Conservation (phyloP, 2,329 filamentous ascomycete genomes). For the Alternaria sp. region DNA sequence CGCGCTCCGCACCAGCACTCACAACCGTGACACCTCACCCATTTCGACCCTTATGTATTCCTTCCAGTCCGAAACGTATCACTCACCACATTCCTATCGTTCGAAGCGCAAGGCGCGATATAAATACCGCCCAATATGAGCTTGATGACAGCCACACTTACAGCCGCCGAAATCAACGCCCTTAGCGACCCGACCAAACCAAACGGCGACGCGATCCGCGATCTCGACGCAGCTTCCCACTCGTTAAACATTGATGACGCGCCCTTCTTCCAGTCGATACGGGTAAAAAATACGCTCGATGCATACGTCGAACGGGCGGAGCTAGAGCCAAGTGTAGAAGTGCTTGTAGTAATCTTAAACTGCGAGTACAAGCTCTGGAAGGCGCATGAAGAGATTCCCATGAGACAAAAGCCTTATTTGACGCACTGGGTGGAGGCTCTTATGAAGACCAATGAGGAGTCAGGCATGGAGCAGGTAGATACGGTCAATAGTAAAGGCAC, state of each 20-base stretch:
- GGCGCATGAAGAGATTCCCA: constrained; percentile 38
- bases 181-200: constrained; percentile 32
- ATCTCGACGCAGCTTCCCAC: constrained; percentile 16
- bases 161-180: constrained; percentile 29
- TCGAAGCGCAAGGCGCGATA: constrained; percentile 28
- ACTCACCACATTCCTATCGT: constrained; percentile 18
- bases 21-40: constrained; percentile 26
- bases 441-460: constrained; percentile 22
- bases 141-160: constrained; percentile 35
- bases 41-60: constrained; percentile 29
- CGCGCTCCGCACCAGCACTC: constrained; percentile 20
- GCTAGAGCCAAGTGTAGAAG: constrained; percentile 27
- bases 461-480: not conserved
- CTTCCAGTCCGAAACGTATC: constrained; percentile 13
- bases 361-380: constrained; percentile 49
- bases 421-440: constrained; percentile 52
- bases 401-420: constrained; percentile 50
- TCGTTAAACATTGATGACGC: not conserved
- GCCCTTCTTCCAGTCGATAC: constrained; percentile 26
- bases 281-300: constrained; percentile 45
- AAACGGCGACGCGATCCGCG: constrained; percentile 22
- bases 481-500: not conserved
- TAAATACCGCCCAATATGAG: constrained; percentile 35
- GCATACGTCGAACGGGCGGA: constrained; percentile 30
- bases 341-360: constrained; percentile 42